Evolutionary conservation across 371 early-diverging fungal genomes (phyloP), one percentile per base, ranked within the genome.

Genomic region (Mucor sp.): DNA sequence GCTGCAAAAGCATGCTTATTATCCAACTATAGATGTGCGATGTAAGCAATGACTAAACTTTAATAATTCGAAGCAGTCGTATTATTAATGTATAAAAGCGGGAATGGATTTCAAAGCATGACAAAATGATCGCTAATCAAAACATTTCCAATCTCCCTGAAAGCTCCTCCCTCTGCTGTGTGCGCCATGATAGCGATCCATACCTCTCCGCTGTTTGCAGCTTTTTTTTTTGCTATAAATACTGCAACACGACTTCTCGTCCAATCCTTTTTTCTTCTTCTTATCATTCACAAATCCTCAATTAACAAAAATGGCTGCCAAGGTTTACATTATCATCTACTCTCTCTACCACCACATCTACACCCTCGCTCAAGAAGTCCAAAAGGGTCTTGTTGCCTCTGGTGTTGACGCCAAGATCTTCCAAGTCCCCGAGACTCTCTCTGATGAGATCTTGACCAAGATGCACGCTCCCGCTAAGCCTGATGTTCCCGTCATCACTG

Each of bases 381-480:
- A 88, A 74, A 78, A 88, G 68, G 92, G 92, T 41, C 71, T 87
- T 44, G 85, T 88, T 55, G 58, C 69, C 15, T 69, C 72, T 56
- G 85, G 87, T 57, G 88, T 86, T 39, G 85, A 89, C 17, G 92
- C 79, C 32, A 86, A 78, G 69, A 75, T 92, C 33, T 91, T 77
- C 74, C 92, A 87, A 74, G 81, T 91, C 23, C 65, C 84, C 43
- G 93, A 93, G 60, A 91, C 93, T 27, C 78, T 91, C 4, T 70
- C 87, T 62, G 78, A 79, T 12, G 90, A 90, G 30, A 85, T 92
- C 55, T 80, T 92, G 14, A 81, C 75, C 57, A 89, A 89, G 76
- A 90, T 94, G 90, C 82, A 90, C 63, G 92, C 93, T 23, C 79
- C 88, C 50, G 65, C 83, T 21, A 87, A 85, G 69, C 81, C 81